Base-by-base conservation (phyloP, 495 filamentous ascomycete species). In the Penicillium ucsense region DNA sequence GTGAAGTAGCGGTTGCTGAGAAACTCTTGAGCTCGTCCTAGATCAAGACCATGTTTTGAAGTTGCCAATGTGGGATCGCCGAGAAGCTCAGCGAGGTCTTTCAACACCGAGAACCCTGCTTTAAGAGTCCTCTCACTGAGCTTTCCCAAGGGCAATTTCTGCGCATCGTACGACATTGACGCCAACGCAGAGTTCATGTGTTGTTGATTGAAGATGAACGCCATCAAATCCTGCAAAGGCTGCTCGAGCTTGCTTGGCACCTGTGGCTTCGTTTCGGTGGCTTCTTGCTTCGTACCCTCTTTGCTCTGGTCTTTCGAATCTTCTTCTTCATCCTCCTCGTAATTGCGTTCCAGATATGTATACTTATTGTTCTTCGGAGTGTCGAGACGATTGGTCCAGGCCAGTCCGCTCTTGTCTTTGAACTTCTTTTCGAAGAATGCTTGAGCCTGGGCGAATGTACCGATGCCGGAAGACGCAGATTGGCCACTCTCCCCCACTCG, bases 141-240 rank as follows among this genome's bases (percentile, higher is more conserved):
- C 52, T 92, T 90, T 8, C 88, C 89, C 10, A 94, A 71, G 0
- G 89, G 88, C 8, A 95, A 63, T 59, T 92, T 92, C 39, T 80
- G 66, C 1, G 77, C 76, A 52, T 94, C 84, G 56, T 92, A 94
- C 8, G 82, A 82, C 59, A 92, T 70, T 3, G 76, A 72, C 2
- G 69, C 63, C 79, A 94, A 80, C 3, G 79, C 72, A 3, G 71
- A 68, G n/a, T 73, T 60, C 61, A 88, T 83, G 54, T 81, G 77
- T 35, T 82, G 56, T 45, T 77, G 68, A 55, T 92, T 90, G 74
- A 95, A 95, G 49, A 95, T 91, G 47, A 94, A 76, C 33, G 77
- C 56, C 73, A 94, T 83, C 9, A 95, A 67, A 5, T 74, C 61
- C 50, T 89, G 83, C 4, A 85, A 60, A 0, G 77, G 71, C 8